A percentile compares a stretch with the other conserved stretches of the same genome.
Conservation (phyloP, 2,329 filamentous ascomycete genomes). For the Cladophialophora immunda region DNA sequence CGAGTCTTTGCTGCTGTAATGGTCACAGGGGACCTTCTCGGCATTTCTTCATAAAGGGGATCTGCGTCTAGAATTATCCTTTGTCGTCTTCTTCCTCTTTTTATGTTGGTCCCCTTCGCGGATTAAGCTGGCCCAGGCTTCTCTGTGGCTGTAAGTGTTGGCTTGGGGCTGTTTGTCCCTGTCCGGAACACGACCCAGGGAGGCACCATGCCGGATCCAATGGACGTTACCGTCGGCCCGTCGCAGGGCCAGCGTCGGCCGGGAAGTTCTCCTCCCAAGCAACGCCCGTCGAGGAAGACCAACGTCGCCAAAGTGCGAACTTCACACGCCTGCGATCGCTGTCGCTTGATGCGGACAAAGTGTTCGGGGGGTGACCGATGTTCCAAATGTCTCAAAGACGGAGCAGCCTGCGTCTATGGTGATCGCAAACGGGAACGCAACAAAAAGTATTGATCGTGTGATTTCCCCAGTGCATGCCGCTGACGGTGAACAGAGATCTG, state of each 20-base stretch:
- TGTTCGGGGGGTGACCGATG: slow-evolving; percentile 37
- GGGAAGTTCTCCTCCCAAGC: slow-evolving; percentile 5
- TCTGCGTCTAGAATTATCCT: neutral
- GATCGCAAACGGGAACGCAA: slow-evolving; percentile 39
- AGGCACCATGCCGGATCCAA: neutral
- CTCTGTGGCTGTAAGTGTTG: neutral
- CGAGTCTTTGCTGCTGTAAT: neutral
- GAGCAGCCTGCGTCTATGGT: slow-evolving; percentile 33
- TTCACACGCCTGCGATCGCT: slow-evolving; percentile 38
- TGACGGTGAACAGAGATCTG: slow-evolving; percentile 29
- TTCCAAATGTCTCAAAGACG: slow-evolving; percentile 38
- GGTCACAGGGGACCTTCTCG: neutral
- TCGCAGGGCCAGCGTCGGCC: neutral
- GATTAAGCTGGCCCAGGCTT: neutral
- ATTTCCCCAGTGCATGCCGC: neutral
- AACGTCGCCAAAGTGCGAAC: slow-evolving; percentile 17
- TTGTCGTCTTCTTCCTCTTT: neutral
- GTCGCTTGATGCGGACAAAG: slow-evolving; percentile 36
- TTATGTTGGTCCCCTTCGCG: neutral
- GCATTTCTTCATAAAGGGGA: neutral
- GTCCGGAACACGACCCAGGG: neutral
- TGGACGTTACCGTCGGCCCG: neutral
- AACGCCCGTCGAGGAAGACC: neutral
- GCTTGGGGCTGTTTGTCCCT: neutral
- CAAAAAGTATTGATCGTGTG: slow-evolving; percentile 32